phyloP scores from a whole-genome alignment of 192 early-diverging fungal genomes.

The Spizellomyces sp. region DNA sequence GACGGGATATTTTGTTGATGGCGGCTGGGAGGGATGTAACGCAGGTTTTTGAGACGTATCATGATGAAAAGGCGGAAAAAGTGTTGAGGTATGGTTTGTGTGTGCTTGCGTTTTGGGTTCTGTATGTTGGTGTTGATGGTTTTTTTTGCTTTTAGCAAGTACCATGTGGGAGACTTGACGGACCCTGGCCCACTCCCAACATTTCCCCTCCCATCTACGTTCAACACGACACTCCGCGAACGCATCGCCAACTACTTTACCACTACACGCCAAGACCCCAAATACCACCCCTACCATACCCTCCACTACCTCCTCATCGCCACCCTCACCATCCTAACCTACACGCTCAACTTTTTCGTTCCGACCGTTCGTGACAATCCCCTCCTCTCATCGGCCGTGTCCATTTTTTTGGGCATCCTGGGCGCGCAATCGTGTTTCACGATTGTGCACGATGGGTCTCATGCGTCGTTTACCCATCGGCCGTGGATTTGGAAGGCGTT shows the following conservation, averaged over 20 bases:
- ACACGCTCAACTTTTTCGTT: slow-evolving; percentile 50
- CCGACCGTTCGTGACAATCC: slow-evolving; percentile 46
- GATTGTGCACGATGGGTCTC: slow-evolving; percentile 59
- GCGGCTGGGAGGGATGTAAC: slow-evolving; percentile 72
- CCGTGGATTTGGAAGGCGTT: slow-evolving; percentile 57
- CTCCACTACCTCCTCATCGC: slow-evolving; percentile 53
- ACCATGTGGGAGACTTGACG: slow-evolving; percentile 22
- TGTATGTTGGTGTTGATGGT: neutral
- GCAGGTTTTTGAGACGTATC: slow-evolving; percentile 62
- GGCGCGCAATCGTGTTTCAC: slow-evolving; percentile 58
- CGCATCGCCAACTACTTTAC: slow-evolving; percentile 56
- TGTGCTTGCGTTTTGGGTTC: neutral
- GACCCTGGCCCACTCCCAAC: slow-evolving; percentile 7
- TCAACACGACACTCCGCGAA: slow-evolving; percentile 50
- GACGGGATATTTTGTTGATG: slow-evolving; percentile 36
- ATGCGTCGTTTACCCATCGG: slow-evolving; percentile 54
- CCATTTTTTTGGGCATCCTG: slow-evolving; percentile 51
- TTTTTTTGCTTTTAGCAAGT: slow-evolving; percentile 19
- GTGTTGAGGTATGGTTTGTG: slow-evolving; percentile 10
- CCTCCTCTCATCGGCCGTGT: slow-evolving; percentile 47
- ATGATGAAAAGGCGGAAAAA: slow-evolving; percentile 35
- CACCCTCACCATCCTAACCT: slow-evolving; percentile 38
- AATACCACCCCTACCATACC: slow-evolving; percentile 46
- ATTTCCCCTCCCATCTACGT: slow-evolving; percentile 37
- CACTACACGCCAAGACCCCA: slow-evolving; percentile 46